phyloP scores from a whole-genome alignment of 169 alveolate genomes.

The Plasmodium knowlesi region DNA sequence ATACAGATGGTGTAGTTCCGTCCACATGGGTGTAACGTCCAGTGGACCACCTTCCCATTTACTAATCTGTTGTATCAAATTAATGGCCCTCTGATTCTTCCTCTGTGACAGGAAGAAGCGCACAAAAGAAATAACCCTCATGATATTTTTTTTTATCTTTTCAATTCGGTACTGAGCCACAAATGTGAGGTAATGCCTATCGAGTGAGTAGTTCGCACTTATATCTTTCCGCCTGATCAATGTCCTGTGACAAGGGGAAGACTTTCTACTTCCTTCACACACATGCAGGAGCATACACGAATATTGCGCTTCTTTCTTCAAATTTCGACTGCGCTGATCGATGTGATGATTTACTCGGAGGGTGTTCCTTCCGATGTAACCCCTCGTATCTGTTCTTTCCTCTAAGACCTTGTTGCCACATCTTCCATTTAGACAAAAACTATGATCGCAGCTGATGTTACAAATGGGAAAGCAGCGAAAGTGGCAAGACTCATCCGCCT shows the following conservation, averaged over 20 bases:
- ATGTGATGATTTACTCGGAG: neutral
- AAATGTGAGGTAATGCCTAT: neutral
- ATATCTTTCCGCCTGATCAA: constrained; percentile 1
- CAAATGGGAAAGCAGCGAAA: neutral
- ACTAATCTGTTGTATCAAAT: neutral
- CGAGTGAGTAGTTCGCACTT: constrained; percentile 20
- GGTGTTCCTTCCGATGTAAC: neutral
- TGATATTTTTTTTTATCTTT: constrained; percentile 28
- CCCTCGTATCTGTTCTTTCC: neutral
- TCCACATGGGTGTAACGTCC: neutral
- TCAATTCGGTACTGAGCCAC: constrained; percentile 10
- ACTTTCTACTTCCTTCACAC: neutral
- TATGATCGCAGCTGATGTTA: neutral
- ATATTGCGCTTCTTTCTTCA: neutral
- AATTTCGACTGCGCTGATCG: neutral
- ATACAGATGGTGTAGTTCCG: neutral
- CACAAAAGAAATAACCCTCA: constrained; percentile 15
- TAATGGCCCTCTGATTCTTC: constrained; percentile 18
- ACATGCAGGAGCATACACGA: constrained; percentile 2
- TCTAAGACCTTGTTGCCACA: neutral
- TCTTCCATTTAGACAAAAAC: neutral
- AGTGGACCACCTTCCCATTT: neutral
- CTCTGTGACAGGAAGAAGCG: constrained; percentile 9
- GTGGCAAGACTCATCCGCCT: neutral
- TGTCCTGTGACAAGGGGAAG: neutral